These are phyloP conservation scores for Liriodendron chinense DNA, from an alignment of 164 flowering plant genomes.

Conservation along the genomic window DNA sequence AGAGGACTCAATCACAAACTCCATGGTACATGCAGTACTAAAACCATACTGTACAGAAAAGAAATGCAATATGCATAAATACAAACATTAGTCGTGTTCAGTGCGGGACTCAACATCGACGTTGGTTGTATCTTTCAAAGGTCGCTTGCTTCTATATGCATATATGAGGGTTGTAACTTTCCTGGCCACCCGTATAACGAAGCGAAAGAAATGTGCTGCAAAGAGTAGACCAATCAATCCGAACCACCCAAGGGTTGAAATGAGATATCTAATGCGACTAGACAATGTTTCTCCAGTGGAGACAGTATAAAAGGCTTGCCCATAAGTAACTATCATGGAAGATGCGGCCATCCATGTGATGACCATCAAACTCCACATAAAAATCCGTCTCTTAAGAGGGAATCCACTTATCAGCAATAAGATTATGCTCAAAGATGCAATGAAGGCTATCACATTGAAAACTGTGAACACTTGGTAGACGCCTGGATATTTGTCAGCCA, in stretches of 20 bases:
- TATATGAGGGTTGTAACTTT: too few relatives aligned
- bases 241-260: neutral
- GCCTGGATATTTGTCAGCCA: neutral
- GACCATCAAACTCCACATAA: conserved; percentile 1
- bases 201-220: neutral
- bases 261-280: neutral
- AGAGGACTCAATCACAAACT: too few relatives aligned
- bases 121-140: too few relatives aligned
- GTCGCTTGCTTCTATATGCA: too few relatives aligned
- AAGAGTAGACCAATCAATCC: neutral
- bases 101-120: too few relatives aligned
- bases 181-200: neutral
- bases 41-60: too few relatives aligned
- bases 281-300: neutral
- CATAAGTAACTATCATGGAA: conserved; percentile 1
- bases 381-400: neutral
- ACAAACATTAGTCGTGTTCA: too few relatives aligned
- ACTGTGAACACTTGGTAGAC: neutral
- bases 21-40: too few relatives aligned
- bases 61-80: too few relatives aligned
- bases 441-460: neutral
- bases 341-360: neutral
- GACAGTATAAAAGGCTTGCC: neutral
- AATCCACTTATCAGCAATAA: neutral
- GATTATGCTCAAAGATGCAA: neutral